Conservation (phyloP, 371 early-diverging fungal species). For the Batrachochytrium dendrobatidis region DNA sequence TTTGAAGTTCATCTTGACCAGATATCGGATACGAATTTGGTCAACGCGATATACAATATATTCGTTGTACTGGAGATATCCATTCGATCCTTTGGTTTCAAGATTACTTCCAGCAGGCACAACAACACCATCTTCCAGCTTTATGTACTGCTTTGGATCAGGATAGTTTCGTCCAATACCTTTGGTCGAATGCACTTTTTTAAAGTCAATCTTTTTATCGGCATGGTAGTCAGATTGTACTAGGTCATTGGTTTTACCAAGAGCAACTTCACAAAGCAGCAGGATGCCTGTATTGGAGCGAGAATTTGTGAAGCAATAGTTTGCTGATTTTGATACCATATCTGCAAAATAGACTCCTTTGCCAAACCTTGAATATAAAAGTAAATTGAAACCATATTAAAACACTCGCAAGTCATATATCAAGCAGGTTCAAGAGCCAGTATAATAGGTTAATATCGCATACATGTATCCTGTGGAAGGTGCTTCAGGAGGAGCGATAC, state of each 20-base stretch:
- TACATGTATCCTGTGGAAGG: constrained; percentile 55
- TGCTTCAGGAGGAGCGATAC: constrained; percentile 58
- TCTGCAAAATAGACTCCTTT: constrained; percentile 69
- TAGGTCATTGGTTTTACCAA: constrained; percentile 39
- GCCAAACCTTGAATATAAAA: constrained; percentile 42
- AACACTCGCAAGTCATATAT: too few species aligned
- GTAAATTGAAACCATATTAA: too few species aligned
- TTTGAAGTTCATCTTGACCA: constrained; percentile 38
- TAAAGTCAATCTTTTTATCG: constrained; percentile 22
- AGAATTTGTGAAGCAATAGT: constrained; percentile 48
- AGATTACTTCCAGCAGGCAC: constrained; percentile 35
- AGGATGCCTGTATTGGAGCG: constrained; percentile 41
- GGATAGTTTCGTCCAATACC: constrained; percentile 48
- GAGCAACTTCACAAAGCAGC: constrained; percentile 57
- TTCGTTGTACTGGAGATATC: constrained; percentile 32
- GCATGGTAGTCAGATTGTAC: constrained; percentile 49
- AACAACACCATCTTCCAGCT: constrained; percentile 24
- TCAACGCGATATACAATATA: constrained; percentile 52
- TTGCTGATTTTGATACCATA: constrained; percentile 57
- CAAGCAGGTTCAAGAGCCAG: too few species aligned
- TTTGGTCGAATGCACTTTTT: constrained; percentile 46
- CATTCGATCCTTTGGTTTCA: constrained; percentile 16
- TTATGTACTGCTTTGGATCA: constrained; percentile 31
- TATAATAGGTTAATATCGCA: too few species aligned
- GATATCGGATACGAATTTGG: constrained; percentile 53